phyloP scores from a whole-genome alignment of 345 rosid species.

The Syzygium oleosum region DNA sequence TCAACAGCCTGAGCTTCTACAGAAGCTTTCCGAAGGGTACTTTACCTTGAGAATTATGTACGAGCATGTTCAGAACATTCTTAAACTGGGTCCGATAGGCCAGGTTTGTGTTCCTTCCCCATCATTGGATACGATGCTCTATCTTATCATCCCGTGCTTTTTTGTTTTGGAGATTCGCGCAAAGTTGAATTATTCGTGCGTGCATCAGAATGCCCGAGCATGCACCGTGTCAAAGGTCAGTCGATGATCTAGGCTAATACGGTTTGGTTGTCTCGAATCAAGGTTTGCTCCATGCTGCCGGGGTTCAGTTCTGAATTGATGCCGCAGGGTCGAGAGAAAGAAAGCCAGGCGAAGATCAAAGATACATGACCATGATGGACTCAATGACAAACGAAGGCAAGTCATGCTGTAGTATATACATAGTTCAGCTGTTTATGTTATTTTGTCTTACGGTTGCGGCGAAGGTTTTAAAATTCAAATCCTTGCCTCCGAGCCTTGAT shows the following conservation, averaged over 20 bases:
- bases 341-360: conserved; percentile 89
- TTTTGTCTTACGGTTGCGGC: neutral
- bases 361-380: conserved; percentile 98
- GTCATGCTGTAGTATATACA: neutral
- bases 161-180: neutral
- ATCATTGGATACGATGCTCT: neutral
- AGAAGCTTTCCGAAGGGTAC: conserved; percentile 81
- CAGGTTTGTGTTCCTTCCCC: conserved; percentile 46
- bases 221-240: neutral
- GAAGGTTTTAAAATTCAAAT: neutral
- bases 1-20: conserved; percentile 88
- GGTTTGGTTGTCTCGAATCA: neutral
- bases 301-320: conserved; percentile 77
- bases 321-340: conserved; percentile 93
- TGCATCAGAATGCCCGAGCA: neutral
- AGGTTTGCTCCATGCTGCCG: conserved; percentile 91
- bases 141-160: neutral
- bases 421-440: neutral
- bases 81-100: conserved; percentile 85
- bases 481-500: neutral
- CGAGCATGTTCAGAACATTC: conserved; percentile 68
- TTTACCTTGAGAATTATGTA: conserved; percentile 84
- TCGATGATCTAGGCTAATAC: neutral
- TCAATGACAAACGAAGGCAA: conserved; percentile 94
- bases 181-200: neutral